phyloP scores from a whole-genome alignment of 1,139 yeast species.

The Hyphopichia khmerensis region DNA sequence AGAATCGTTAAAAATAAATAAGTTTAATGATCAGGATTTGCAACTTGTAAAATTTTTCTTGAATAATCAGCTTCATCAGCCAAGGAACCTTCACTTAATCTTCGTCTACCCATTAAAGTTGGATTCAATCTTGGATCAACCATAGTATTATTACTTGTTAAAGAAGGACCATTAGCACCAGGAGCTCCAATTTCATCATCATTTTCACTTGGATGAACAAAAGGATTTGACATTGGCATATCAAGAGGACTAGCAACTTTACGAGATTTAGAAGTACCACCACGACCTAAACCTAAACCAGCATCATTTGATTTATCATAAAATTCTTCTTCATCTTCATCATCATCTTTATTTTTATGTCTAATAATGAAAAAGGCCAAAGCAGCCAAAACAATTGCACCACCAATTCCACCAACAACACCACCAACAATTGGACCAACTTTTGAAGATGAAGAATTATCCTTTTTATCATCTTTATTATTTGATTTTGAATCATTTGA shows the following conservation, averaged over 20 bases:
- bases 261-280: constrained; percentile 26
- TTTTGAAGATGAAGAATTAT: constrained; percentile 9
- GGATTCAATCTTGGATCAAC: constrained; percentile 63
- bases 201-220: constrained; percentile 59
- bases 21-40: constrained; percentile 55
- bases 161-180: constrained; percentile 8
- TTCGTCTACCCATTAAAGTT: constrained; percentile 68
- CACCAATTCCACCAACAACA: constrained; percentile 63
- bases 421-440: constrained; percentile 68
- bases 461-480: background rate
- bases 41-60: constrained; percentile 69
- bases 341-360: constrained; percentile 46
- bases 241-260: constrained; percentile 27
- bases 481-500: constrained; percentile 1
- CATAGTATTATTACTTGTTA: constrained; percentile 14
- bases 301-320: constrained; percentile 32
- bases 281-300: constrained; percentile 19
- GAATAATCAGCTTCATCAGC: constrained; percentile 81
- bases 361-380: constrained; percentile 48
- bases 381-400: constrained; percentile 43
- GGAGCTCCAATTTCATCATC: constrained; percentile 28
- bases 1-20: no score
- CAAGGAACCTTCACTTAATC: constrained; percentile 70
- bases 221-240: constrained; percentile 51
- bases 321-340: constrained; percentile 48